phyloP scores from a whole-genome alignment of 129 eudicot species.

The Flaveria bidentis region DNA sequence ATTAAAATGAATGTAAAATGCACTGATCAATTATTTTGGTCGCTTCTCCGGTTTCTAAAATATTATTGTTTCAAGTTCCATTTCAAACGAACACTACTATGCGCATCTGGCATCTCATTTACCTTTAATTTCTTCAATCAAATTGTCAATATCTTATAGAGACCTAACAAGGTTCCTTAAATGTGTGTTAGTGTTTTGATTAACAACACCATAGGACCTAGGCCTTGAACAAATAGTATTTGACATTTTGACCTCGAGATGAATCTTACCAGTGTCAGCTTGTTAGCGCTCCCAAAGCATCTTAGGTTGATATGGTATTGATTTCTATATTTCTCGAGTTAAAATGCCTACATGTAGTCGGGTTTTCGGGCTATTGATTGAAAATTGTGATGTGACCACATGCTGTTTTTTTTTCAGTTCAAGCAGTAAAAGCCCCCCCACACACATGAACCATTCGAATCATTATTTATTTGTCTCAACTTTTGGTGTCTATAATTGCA shows the following conservation, averaged over 20 bases:
- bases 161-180: not conserved
- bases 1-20: not conserved
- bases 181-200: not conserved
- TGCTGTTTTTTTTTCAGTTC: not conserved
- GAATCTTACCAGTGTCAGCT: not conserved
- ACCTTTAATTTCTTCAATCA: too few relatives aligned
- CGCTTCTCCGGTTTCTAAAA: not conserved
- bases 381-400: not conserved
- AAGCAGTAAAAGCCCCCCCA: not conserved
- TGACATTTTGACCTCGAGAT: not conserved
- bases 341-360: conserved; percentile 2
- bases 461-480: not conserved
- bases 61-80: not conserved
- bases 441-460: not conserved
- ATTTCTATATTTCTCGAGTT: conserved; percentile 11
- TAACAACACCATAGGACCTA: not conserved
- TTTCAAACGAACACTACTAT: too few relatives aligned
- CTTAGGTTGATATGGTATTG: conserved; percentile 6
- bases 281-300: not conserved
- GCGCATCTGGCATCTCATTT: too few relatives aligned
- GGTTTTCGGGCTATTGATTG: conserved; percentile 2
- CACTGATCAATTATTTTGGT: not conserved
- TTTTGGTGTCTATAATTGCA: not conserved
- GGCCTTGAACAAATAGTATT: not conserved
- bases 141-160: not conserved